phyloP scores from a whole-genome alignment of 169 alveolate species.

The Eimeria necatrix region DNA sequence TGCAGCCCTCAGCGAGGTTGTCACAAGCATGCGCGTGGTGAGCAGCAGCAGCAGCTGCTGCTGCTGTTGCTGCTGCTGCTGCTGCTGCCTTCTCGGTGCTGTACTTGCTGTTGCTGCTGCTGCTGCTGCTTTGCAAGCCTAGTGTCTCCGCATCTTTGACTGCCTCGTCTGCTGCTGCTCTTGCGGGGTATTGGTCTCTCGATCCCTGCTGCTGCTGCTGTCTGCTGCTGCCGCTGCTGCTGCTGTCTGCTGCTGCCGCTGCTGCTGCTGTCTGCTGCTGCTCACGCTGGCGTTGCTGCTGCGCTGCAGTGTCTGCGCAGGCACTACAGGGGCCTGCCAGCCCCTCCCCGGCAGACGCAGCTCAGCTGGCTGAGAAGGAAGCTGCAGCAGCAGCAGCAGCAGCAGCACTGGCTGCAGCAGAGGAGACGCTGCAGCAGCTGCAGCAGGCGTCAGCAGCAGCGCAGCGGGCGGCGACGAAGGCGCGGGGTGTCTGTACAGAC shows the following conservation, averaged over 20 bases:
- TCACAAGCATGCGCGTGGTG: background rate
- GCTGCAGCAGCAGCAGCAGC: constrained; percentile 27
- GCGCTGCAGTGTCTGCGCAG: constrained; percentile 8
- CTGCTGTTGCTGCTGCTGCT: background rate
- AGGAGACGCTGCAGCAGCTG: constrained; percentile 16
- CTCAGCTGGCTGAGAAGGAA: constrained; percentile 14
- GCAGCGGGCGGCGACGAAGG: constrained; percentile 19
- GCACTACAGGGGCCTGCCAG: background rate
- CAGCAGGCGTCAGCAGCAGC: constrained; percentile 50
- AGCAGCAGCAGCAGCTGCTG: background rate
- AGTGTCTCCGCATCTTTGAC: background rate
- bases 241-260: too few species aligned
- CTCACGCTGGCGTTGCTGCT: constrained; percentile 7
- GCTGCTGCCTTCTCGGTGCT: background rate
- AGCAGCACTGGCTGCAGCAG: constrained; percentile 59
- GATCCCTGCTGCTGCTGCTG: too few species aligned
- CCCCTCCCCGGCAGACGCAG: constrained; percentile 8
- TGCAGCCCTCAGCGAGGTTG: background rate
- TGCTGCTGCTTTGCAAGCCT: background rate
- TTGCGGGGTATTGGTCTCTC: background rate
- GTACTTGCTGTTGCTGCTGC: background rate
- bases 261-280: too few species aligned
- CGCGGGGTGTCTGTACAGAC: constrained; percentile 53
- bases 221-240: too few species aligned
- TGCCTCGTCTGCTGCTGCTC: background rate